Evolutionary conservation across 2,329 filamentous ascomycete species (phyloP), one percentile per base, ranked within the genome.

Genomic region (Ascosphaera apis): DNA sequence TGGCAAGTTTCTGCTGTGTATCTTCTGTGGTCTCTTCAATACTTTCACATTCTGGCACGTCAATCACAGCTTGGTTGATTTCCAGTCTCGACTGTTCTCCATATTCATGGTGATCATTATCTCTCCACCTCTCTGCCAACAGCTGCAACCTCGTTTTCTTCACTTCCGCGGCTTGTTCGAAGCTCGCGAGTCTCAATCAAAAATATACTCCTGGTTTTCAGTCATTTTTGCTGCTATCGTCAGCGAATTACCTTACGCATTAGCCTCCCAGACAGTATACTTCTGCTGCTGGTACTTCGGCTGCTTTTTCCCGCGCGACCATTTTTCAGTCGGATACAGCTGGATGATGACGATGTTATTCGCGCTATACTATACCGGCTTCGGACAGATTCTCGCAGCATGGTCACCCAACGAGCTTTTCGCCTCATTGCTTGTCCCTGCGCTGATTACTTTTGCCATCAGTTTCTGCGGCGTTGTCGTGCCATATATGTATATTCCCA

Each of bases 71-170:
- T 57, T 58, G 1, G 65, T 72, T 39, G 72, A 76, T 45, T 68
- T 76, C 55, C 75, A 79, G 50, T 74, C 71, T 33, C 65, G 75
- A 5, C 62, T 84, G 6, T 84, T 86, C 54, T 72, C 74, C 6
- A 62, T 76, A 37, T 86, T 86, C 53, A 72, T 82, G 65, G 76
- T 75, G 0, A 60, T 84, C 3, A 80, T 73, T 4, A 78, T 88
- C 42, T 66, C 68, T 1, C 76, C 76, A 1, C 74, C 76, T 0
- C 58, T 84, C 1, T 78, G 84, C 39, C 75, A 83, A 45, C 77
- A 84, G 45, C 61, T 84, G 0, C 76, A 84, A 47, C 79, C 79
- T 0, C 67, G 69, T 3, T 83, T 76, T 48, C 57, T 82, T 36
- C 59, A 67, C 39, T 67, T 70, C 32, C 65, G 76, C 3, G 61